phyloP scores from a whole-genome alignment of 2,329 filamentous ascomycete genomes.

The Xylogone sp. region DNA sequence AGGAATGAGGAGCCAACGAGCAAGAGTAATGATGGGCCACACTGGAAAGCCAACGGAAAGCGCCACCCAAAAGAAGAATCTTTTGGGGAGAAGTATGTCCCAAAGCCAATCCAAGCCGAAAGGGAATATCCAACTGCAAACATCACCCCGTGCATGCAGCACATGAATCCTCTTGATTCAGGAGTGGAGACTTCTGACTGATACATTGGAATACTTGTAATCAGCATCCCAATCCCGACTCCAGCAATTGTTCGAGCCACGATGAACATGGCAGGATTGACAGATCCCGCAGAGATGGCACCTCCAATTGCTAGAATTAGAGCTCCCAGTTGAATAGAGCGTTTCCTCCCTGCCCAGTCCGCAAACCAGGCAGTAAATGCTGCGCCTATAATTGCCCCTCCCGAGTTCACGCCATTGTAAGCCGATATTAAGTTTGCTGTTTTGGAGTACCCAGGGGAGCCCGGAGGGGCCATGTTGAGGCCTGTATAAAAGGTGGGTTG shows the following conservation, averaged over 20 bases:
- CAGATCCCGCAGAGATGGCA: constrained; percentile 27
- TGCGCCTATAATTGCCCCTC: constrained; percentile 31
- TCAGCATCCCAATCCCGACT: constrained; percentile 60
- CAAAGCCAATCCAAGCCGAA: neutral
- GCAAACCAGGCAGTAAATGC: constrained; percentile 29
- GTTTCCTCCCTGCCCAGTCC: constrained; percentile 25
- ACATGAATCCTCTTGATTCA: constrained; percentile 21
- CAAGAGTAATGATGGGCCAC: constrained; percentile 49
- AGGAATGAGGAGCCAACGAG: constrained; percentile 54
- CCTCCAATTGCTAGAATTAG: constrained; percentile 23
- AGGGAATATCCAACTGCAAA: constrained; percentile 19
- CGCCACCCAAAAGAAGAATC: constrained; percentile 23
- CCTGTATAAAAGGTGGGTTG: constrained; percentile 41
- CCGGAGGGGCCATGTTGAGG: constrained; percentile 34
- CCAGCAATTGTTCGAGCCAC: constrained; percentile 58
- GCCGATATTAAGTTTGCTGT: constrained; percentile 39
- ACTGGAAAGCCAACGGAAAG: constrained; percentile 48
- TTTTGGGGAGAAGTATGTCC: constrained; percentile 1
- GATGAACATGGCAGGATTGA: constrained; percentile 37
- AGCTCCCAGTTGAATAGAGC: constrained; percentile 24
- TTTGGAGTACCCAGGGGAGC: constrained; percentile 15
- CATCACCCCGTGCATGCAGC: constrained; percentile 17
- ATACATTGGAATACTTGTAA: constrained; percentile 65
- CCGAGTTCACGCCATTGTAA: constrained; percentile 39
- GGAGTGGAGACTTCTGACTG: constrained; percentile 46